Base-by-base conservation (phyloP, 2,329 filamentous ascomycete species). In the Paecilomyces dactylethromorphus region DNA sequence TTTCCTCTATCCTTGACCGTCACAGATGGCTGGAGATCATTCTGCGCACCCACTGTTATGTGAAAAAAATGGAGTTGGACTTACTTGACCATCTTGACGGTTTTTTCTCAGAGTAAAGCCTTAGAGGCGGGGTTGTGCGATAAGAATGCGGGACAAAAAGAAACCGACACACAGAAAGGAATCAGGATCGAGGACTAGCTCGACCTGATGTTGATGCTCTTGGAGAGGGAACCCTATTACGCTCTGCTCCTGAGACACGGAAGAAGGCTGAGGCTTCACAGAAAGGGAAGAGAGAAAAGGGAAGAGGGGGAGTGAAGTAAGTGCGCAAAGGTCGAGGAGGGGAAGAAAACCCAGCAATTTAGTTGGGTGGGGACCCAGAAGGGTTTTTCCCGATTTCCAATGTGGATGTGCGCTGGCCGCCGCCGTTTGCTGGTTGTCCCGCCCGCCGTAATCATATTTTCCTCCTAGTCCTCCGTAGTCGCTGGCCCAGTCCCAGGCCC, bases 81-180 rank as follows among this genome's bases (percentile, higher is more conserved):
- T 89, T 89, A 97, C 92, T 97, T 97, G 80, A 99, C 94, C 94
- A 99, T 99, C 80, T 92, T 97, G 89, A 83, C 91, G 90, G 92
- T 90, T 72, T 71, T 72, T 71, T 68, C 62, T 63, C 62, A 63
- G 67, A 58, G 71, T 71, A 63, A 59, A 54, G 71, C 73, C 71
- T 62, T 72, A 70, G 72, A 75, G 74, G 74, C 73, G 73, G 72
- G 74, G 73, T 71, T 70, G 63, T 64, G 65, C 57, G 65, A 67
- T 62, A 64, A 64, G 61, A 64, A 64, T 61, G 60, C 52, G 39
- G 33, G 50, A 58, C 15, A 26, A 65, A 63, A 68, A 67, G 65
- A 62, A 69, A 66, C 66, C 60, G 60, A 71, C 69, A 73, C 71
- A 72, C 69, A 73, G 64, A 69, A 57, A 29, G 26, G 64, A 68